Conservation (phyloP, 352 stramenopile species). For the Globisporangium iwayamae region DNA sequence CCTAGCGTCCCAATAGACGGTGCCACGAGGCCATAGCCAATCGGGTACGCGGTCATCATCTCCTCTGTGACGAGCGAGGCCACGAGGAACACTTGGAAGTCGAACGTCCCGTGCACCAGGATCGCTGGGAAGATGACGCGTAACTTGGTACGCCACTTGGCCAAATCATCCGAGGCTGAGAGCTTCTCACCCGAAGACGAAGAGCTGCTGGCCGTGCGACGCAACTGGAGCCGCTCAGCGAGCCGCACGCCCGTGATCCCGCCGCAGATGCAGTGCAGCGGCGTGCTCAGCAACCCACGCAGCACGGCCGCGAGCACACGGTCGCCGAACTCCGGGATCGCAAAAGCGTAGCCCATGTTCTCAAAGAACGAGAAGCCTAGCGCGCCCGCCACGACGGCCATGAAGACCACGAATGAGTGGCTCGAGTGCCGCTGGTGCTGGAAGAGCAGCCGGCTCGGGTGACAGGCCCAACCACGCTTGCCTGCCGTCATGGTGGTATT, state of each 20-base stretch:
- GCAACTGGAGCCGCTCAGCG: conserved; percentile 28
- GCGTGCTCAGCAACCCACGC: conserved; percentile 36
- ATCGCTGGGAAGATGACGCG: conserved; percentile 39
- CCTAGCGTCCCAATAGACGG: conserved; percentile 23
- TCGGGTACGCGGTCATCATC: conserved; percentile 26
- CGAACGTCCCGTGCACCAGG: conserved; percentile 56
- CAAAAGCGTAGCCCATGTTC: conserved; percentile 52
- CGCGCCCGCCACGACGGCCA: conserved; percentile 42
- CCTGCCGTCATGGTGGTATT: background rate
- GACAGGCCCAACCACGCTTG: conserved; percentile 39
- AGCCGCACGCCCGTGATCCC: conserved; percentile 65
- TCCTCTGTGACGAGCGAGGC: conserved; percentile 36
- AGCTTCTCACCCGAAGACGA: conserved; percentile 9
- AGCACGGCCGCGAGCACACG: conserved; percentile 38
- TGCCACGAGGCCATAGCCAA: conserved; percentile 35
- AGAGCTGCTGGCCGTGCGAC: conserved; percentile 14
- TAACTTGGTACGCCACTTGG: conserved; percentile 35
- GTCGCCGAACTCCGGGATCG: conserved; percentile 24
- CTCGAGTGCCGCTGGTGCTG: conserved; percentile 39
- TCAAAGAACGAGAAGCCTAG: conserved; percentile 66
- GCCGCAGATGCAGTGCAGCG: conserved; percentile 62
- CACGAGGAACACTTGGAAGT: conserved; percentile 54
- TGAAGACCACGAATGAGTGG: conserved; percentile 58
- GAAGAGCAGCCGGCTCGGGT: conserved; percentile 45
- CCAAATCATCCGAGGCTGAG: conserved; percentile 17